Base-by-base conservation (phyloP, 345 rosid genomes). In the Adansonia digitata region DNA sequence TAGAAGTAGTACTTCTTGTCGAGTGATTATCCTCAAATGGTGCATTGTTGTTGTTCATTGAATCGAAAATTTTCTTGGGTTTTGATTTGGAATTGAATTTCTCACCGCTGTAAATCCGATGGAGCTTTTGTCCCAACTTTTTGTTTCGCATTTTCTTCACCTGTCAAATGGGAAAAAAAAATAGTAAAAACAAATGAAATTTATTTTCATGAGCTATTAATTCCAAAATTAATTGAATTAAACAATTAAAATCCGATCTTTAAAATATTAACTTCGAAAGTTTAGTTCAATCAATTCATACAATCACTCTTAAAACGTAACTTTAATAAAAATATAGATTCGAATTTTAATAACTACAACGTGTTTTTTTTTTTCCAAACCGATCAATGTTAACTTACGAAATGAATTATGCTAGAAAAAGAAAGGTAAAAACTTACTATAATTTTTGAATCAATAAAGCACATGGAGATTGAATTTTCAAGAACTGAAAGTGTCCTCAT, bases 31-130 rank as follows among this genome's bases (percentile, higher is more conserved):
- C 45, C 9, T 69, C 73, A 69, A 3, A 4, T 0, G 42, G 20
- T 29, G 14, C 22, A 17, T 29, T 35, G 0, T 18, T 49, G 2
- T 48, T 31, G 9, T 10, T 9, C 15, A 5, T n/a, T 34, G 73
- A 48, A 9, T 57, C 9, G 20, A 26, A 24, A 18, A 18, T 12
- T 18, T 56, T 35, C 48, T 39, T 55, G 22, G 64, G 8, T 71
- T 71, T 55, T n/a, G 35, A 12, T 55, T 72, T 20, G 22, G 75
- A 72, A 37, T 37, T 17, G 35, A 15, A 72, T 72, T 42, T 42
- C 8, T 2, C 5, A 15, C 11, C 37, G 5, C 2, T 29, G 48
- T 37, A 4, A 20, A 2, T 42, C 52, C 35, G 27, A 7, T 52
- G 2, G 48, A 52, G 26, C 46, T 52, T 72, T 4, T 43, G 18